These are phyloP conservation scores for Thelephora aurantiotincta DNA, from an alignment of 768 basidiomycete genomes.

Conservation along the genomic window DNA sequence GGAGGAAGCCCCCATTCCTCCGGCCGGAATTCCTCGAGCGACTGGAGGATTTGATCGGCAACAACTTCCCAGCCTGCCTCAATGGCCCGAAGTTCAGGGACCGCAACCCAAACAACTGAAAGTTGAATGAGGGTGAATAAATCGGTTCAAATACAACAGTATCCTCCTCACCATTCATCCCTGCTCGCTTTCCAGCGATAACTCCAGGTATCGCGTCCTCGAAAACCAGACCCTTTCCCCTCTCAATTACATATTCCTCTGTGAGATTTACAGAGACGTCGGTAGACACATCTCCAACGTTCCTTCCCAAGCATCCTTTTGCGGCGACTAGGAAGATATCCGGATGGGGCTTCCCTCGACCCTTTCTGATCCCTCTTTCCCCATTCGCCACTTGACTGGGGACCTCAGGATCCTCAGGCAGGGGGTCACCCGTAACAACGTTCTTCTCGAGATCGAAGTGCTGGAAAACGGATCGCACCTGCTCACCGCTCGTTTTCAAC, in stretches of 20 bases:
- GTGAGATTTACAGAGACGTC: slow-evolving; percentile 20
- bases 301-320: slow-evolving; percentile 34
- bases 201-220: slow-evolving; percentile 73
- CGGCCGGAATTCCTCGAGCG: slow-evolving; percentile 63
- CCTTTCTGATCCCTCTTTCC: slow-evolving; percentile 21
- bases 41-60: slow-evolving; percentile 46
- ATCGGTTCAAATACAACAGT: not conserved
- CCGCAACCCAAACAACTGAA: slow-evolving; percentile 78
- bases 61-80: slow-evolving; percentile 25
- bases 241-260: slow-evolving; percentile 28
- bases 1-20: slow-evolving; percentile 77
- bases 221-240: slow-evolving; percentile 59
- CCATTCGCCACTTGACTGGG: not conserved
- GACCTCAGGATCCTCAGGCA: slow-evolving; percentile 32
- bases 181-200: slow-evolving; percentile 69
- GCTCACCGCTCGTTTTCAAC: slow-evolving; percentile 39
- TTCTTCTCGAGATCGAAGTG: slow-evolving; percentile 54
- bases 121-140: not conserved
- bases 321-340: slow-evolving; percentile 75
- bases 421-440: slow-evolving; percentile 38
- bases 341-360: slow-evolving; percentile 63
- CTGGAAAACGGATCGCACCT: slow-evolving; percentile 43
- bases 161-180: slow-evolving; percentile 58
- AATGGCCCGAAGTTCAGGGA: slow-evolving; percentile 38
- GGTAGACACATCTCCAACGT: slow-evolving; percentile 30